Conservation (phyloP, 805 yeast species). For the Sugiyamaella chiloensis region DNA sequence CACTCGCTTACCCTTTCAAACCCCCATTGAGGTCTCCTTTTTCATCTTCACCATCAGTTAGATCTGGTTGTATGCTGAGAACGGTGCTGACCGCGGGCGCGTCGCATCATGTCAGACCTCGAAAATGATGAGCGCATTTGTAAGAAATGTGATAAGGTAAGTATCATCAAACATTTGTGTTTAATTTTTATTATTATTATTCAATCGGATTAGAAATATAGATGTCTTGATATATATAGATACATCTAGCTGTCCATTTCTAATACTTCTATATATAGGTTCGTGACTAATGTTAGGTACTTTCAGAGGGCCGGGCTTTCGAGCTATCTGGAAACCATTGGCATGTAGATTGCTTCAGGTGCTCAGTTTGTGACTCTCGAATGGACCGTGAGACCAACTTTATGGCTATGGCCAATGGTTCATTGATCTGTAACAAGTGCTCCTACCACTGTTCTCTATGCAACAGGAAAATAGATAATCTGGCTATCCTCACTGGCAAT, state of each 20-base stretch:
- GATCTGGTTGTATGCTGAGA: background rate
- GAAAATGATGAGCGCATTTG: constrained; percentile 2
- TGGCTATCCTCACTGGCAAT: constrained; percentile 92
- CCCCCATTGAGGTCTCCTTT: background rate
- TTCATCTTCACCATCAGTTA: background rate
- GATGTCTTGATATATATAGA: too few relatives aligned
- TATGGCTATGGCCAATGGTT: constrained; percentile 89
- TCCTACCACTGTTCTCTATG: constrained; percentile 89
- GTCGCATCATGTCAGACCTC: constrained; percentile 7
- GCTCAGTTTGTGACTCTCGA: constrained; percentile 76
- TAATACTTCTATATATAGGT: too few relatives aligned
- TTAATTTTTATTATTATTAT: too few relatives aligned
- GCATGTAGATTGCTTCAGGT: constrained; percentile 91
- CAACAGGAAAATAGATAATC: constrained; percentile 80
- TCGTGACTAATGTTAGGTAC: constrained; percentile 39
- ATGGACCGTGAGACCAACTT: constrained; percentile 87
- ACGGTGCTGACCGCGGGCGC: constrained; percentile 5
- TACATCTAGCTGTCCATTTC: too few relatives aligned
- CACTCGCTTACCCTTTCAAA: constrained; percentile 3
- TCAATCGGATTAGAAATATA: too few relatives aligned
- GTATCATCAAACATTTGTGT: too few relatives aligned
- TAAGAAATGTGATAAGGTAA: background rate
- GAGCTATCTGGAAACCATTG: constrained; percentile 89
- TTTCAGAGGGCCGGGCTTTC: constrained; percentile 89
- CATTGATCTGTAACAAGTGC: constrained; percentile 83